A percentile compares a stretch with the other conserved stretches of the same genome.
These are phyloP conservation scores for Gentiana straminea DNA, from an alignment of 257 asterid genomes.

Conservation along the genomic window DNA sequence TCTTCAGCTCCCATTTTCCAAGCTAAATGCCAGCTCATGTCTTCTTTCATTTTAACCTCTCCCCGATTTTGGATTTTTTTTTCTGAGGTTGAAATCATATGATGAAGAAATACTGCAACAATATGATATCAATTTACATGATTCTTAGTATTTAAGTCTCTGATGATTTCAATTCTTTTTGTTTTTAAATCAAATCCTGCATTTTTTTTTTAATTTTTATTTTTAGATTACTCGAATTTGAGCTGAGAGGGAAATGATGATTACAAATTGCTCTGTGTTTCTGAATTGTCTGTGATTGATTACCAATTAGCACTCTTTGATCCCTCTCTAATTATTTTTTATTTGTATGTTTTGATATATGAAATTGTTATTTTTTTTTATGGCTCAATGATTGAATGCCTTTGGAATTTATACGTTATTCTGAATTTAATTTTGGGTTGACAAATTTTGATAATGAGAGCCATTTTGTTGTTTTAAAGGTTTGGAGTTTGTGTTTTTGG, in stretches of 20 bases:
- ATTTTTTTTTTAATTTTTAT: not conserved
- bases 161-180: conserved; percentile 37
- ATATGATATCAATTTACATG: conserved; percentile 35
- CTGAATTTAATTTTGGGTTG: conserved; percentile 26
- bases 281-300: conserved; percentile 40
- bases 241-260: conserved; percentile 39
- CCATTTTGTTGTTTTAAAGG: not conserved
- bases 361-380: not conserved
- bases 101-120: conserved; percentile 52
- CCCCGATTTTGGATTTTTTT: too few species aligned
- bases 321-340: conserved; percentile 12
- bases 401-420: conserved; percentile 52
- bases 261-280: conserved; percentile 60
- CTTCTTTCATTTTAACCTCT: too few species aligned
- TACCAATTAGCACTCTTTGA: conserved; percentile 46
- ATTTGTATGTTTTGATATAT: too few species aligned
- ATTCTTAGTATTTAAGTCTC: conserved; percentile 75
- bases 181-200: not conserved
- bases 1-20: too few species aligned
- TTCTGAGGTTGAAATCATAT: conserved; percentile 28
- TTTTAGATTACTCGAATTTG: too few species aligned
- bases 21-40: too few species aligned
- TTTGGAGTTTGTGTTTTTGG: too few species aligned
- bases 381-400: conserved; percentile 40
- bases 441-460: conserved; percentile 4